Base-by-base conservation (phyloP, 1,284 basidiomycete species). In the Ustilago nuda region DNA sequence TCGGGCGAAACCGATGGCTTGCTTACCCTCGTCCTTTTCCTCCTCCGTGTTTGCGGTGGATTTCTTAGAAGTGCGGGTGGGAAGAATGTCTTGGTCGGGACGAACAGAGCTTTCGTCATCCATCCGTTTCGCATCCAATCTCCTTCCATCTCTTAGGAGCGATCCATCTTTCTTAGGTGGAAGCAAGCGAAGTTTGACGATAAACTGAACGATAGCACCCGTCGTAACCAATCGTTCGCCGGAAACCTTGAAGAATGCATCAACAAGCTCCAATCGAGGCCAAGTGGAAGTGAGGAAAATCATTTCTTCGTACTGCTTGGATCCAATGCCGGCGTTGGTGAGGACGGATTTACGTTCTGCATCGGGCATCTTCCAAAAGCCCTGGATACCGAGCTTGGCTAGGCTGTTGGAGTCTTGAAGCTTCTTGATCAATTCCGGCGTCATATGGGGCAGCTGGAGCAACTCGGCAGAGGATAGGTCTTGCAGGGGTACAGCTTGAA, bases 151-250 rank as follows among this genome's bases (percentile, higher is more conserved):
- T 17, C 66, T 51, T 19, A 85, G 54, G 46, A 84, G 51, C 27
- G 75, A 76, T 4, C 79, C 81, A 51, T 84, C 81, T 58, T 73
- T 80, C 56, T 69, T 81, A 3, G 90, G 90, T 5, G 91, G 91
- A 6, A 88, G 86, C 33, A 95, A 78, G 2, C 92, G 91, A 17
- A 94, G 87, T 86, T 96, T 95, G 86, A 95, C 90, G 27, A 93
- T 89, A 62, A 98, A 90, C 81, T 92, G 92, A 36, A 98, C 93
- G 77, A 98, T 93, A 0, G 96, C 92, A 3, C 92, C 92, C 0
- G 96, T 94, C 0, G 93, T 93, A 36, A 98, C 91, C 51, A 92
- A 87, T 43, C 92, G 91, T 86, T 99, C 97, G 60, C 93, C 97
- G 61, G 94, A 92, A 33, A 80, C 74, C 89, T 93, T 94, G 89